Base-by-base conservation (phyloP, 2,329 filamentous ascomycete genomes). In the Triangularia setosa region DNA sequence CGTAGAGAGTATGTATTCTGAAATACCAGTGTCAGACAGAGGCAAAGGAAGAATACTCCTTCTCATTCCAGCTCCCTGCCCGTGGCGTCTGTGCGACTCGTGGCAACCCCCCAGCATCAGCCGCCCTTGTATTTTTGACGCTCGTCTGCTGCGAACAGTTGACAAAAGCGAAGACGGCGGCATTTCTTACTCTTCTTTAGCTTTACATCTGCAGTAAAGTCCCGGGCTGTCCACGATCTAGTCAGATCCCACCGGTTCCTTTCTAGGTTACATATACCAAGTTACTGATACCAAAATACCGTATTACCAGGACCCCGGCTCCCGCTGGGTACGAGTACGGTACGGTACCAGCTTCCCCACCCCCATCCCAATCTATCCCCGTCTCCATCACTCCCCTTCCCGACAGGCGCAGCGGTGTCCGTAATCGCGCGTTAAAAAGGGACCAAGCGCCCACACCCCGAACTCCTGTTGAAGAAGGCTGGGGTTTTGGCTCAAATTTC, bases 391-490 rank as follows among this genome's bases (percentile, higher is more conserved):
- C 44, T 69, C 68, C 69, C 69, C 67, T 72, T 73, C 71, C 67
- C 71, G 70, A 73, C 76, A 78, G 75, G 72, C 76, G 76, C 75
- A 78, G 73, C 73, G 73, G 55, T 33, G 55, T 28, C 40, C 40
- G 58, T 79, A 79, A 80, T 79, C 78, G 78, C 78, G 78, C 78
- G 78, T 79, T 73, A 79, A 79, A n/a, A 73, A 69, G 63, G 24
- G 33, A 62, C 64, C 69, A 79, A 79, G 77, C 77, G 77, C 78
- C 75, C 67, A 64, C 62, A 66, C 62, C 60, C 65, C 58, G 56
- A 64, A 60, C 55, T 63, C 18, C 40, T 58, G 53, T 18, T 62
- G 63, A 54, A 52, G 28, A 55, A 65, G 62, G 25, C 57, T 62
- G 59, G 59, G 54, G 44, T 44, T 40, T 56, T 55, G 27, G 21